Evolutionary conservation across 371 early-diverging fungal species (phyloP), one percentile per base, ranked within the genome.

Genomic region (Gilbertella persicaria): DNA sequence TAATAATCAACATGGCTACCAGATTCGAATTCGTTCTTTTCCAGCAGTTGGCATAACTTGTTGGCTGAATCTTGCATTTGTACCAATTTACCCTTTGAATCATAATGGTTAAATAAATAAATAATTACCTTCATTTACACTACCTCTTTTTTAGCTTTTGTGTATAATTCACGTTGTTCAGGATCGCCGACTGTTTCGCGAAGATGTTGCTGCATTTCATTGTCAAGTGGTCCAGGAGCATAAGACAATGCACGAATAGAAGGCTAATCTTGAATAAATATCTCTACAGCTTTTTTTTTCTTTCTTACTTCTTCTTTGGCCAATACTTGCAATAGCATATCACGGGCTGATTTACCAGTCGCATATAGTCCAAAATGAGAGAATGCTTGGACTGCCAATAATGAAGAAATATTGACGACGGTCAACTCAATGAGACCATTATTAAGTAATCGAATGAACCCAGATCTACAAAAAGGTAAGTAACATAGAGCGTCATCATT

Each of bases 151-250:
- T 84, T 83, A 83, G 88, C 78, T 19, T 71, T 66, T 12, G 64
- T 65, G 55, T 85, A 94, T 17, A 86, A 55, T 35, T 73, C 42
- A 17, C 71, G 73, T 50, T 92, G 85, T 36, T 82, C 85, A 10
- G 72, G 61, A 58, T 93, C 93, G 5, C 88, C 90, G 35, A 94
- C 64, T 9, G 83, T 85, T 28, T 78, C 67, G 19, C 95, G 84
- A 25, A 94, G 89, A 28, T 69, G 62, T 4, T 68, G 62, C 67
- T 95, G 95, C 95, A 96, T 95, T 35, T 83, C 84, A 54, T 89
- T 93, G 53, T 93, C 87, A 53, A 96, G 62, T 25, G 96, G 96
- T 1, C 96, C 96, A 7, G 96, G 96, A 1, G 96, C 93, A 70
- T 95, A 96, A 60, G 83, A 93, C 30, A 96, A 75, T 5, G 87